Evolutionary conservation across 2,329 filamentous ascomycete genomes (phyloP).

Genomic region (Sporothrix brasiliensis): DNA sequence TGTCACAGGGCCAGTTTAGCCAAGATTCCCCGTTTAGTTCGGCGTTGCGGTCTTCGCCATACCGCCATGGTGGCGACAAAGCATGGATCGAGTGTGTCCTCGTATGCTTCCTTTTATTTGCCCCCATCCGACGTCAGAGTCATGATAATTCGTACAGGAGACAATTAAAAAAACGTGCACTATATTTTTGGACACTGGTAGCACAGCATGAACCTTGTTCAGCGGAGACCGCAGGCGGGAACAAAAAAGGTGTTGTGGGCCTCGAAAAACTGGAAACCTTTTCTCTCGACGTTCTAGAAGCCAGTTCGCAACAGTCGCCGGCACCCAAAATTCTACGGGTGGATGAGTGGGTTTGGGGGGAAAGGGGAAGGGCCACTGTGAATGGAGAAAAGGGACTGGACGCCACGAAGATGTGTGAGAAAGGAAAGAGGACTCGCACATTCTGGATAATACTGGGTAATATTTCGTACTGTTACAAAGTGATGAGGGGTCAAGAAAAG

Average conservation of each 20-base stretch:
- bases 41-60: background rate
- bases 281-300: constrained; percentile 23
- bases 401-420: constrained; percentile 8
- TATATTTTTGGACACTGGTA: constrained; percentile 17
- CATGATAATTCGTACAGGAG: background rate
- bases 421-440: background rate
- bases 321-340: constrained; percentile 8
- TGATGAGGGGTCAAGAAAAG: background rate
- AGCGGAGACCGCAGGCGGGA: constrained; percentile 29
- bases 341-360: constrained; percentile 22
- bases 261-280: background rate
- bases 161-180: constrained; percentile 12
- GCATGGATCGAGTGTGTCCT: background rate
- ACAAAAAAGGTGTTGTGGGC: constrained; percentile 16
- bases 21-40: background rate
- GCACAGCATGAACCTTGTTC: constrained; percentile 34
- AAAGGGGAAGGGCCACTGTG: background rate
- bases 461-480: background rate
- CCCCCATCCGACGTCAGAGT: background rate
- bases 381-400: background rate
- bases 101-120: background rate
- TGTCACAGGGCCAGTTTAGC: background rate
- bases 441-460: constrained; percentile 25
- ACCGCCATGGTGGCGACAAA: constrained; percentile 19
- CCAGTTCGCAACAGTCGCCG: constrained; percentile 1